A percentile compares a stretch with the other conserved stretches of the same genome.
Conservation (phyloP, 345 rosid genomes). For the Citrus medica region DNA sequence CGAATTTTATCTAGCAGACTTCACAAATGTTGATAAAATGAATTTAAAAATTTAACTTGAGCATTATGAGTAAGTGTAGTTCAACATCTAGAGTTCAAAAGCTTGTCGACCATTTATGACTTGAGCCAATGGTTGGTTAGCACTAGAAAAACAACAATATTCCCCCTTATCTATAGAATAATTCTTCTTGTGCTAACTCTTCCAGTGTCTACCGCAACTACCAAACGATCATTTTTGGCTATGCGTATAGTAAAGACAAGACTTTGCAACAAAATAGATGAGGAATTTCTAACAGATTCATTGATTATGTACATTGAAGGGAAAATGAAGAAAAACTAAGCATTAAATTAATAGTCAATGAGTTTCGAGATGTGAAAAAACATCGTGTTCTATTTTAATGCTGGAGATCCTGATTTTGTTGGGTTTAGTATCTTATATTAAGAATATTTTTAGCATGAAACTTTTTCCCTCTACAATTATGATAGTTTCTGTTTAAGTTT, state of each 20-base stretch:
- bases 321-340: too few species aligned
- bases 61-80: not conserved
- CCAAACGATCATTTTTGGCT: not conserved
- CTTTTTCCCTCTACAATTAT: too few species aligned
- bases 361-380: too few species aligned
- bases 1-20: not conserved
- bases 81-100: not conserved
- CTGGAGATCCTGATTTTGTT: too few species aligned
- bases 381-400: fast-evolving
- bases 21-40: not conserved
- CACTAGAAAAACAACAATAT: not conserved
- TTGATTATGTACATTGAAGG: too few species aligned
- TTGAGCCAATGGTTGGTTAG: not conserved
- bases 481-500: too few species aligned
- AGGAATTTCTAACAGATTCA: too few species aligned
- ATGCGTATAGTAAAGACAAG: not conserved
- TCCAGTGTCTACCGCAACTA: not conserved
- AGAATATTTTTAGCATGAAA: too few species aligned
- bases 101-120: not conserved
- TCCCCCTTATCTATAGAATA: not conserved
- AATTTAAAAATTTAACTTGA: not conserved
- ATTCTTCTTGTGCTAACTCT: not conserved
- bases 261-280: not conserved
- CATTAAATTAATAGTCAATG: too few species aligned
- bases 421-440: too few species aligned